Percentiles rank a stretch among this genome's conserved stretches.
phyloP scores from a whole-genome alignment of 495 filamentous ascomycete genomes.

The Aspergillus mulundensis region DNA sequence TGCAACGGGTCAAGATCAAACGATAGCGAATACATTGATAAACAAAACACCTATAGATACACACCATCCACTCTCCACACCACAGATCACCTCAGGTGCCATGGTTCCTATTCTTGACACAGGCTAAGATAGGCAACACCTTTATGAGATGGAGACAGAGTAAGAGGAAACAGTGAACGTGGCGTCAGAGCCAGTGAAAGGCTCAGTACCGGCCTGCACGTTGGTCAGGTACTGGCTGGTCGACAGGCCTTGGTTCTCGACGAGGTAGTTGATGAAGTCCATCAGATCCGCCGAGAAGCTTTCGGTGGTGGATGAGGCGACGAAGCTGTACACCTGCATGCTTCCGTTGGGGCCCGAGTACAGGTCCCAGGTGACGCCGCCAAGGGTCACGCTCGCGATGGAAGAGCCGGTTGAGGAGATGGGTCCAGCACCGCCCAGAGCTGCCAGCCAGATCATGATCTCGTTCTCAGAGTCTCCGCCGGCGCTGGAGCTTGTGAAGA shows the following conservation, averaged over 20 bases:
- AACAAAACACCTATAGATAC: background rate
- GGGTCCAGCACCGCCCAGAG: constrained; percentile 57
- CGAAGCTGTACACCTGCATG: constrained; percentile 60
- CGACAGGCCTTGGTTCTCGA: constrained; percentile 43
- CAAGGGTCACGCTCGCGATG: constrained; percentile 51
- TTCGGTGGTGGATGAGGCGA: constrained; percentile 43
- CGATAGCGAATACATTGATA: background rate
- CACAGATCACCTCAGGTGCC: background rate
- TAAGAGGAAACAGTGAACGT: constrained; percentile 36
- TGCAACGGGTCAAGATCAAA: background rate
- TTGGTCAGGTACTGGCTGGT: constrained; percentile 51
- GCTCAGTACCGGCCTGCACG: constrained; percentile 56
- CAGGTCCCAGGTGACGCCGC: constrained; percentile 48
- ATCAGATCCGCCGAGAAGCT: constrained; percentile 54
- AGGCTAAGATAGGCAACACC: background rate
- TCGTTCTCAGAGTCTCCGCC: constrained; percentile 52
- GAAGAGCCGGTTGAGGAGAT: constrained; percentile 55
- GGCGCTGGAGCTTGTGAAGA: constrained; percentile 52
- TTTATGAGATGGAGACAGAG: constrained; percentile 39
- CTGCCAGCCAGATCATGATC: constrained; percentile 69
- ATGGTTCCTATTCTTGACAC: background rate
- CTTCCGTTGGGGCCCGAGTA: constrained; percentile 53
- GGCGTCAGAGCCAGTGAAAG: constrained; percentile 44
- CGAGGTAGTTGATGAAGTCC: constrained; percentile 56
- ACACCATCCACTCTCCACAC: background rate